Conservation (phyloP, 345 rosid species). For the Eucalyptus decipiens region DNA sequence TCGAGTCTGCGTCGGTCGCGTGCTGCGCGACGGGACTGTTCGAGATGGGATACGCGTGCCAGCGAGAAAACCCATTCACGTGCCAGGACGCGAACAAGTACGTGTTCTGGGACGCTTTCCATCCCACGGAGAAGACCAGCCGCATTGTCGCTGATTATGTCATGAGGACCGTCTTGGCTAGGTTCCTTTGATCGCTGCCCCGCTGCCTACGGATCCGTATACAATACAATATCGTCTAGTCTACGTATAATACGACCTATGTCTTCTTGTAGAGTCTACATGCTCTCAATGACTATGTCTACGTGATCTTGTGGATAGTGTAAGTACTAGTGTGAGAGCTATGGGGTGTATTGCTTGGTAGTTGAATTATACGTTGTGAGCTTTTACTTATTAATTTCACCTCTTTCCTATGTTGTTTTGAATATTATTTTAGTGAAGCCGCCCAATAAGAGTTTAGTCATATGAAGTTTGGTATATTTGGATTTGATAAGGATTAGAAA, state of each 20-base stretch:
- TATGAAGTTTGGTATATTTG: background rate
- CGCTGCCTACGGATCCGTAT: background rate
- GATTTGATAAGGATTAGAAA: background rate
- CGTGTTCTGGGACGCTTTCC: slow-evolving; percentile 46
- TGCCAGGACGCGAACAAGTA: slow-evolving; percentile 50
- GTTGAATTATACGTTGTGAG: background rate
- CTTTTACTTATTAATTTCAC: background rate
- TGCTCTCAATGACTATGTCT: background rate
- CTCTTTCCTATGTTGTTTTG: background rate
- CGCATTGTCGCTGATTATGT: slow-evolving; percentile 8
- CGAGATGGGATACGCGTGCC: slow-evolving; percentile 59
- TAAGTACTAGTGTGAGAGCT: background rate
- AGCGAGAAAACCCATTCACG: slow-evolving; percentile 9
- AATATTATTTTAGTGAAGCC: background rate
- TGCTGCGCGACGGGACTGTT: slow-evolving; percentile 59
- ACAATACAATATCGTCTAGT: background rate
- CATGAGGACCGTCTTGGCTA: background rate
- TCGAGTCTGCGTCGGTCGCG: slow-evolving; percentile 31
- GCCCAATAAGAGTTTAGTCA: background rate
- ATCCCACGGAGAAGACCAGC: slow-evolving; percentile 21
- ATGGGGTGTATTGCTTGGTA: background rate
- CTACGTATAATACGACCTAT: background rate
- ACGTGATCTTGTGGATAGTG: background rate
- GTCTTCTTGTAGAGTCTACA: background rate
- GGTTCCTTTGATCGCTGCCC: background rate